Conservation (phyloP, 495 filamentous ascomycete species). For the Hypoxylon crocopeplum region DNA sequence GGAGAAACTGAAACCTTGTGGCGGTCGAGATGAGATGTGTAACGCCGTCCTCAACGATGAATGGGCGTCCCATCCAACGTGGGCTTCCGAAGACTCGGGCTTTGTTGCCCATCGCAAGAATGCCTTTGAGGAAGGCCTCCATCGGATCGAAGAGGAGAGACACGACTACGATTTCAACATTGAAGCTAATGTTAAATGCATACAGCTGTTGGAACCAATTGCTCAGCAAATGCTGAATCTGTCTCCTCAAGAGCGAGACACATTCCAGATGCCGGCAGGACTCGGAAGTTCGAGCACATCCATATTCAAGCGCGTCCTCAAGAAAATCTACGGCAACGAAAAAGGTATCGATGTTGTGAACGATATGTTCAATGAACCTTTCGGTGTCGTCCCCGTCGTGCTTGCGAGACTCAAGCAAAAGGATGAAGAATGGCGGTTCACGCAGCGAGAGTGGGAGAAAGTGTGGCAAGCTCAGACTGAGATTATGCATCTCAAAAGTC, state of each 20-base stretch:
- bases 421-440: constrained; percentile 94
- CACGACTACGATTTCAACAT: constrained; percentile 99
- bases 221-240: constrained; percentile 84
- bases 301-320: constrained; percentile 94
- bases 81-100: constrained; percentile 97
- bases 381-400: constrained; percentile 83
- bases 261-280: constrained; percentile 77
- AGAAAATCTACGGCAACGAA: constrained; percentile 95
- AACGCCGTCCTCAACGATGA: constrained; percentile 91
- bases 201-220: constrained; percentile 93
- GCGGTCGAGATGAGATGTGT: constrained; percentile 93
- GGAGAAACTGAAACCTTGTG: constrained; percentile 86
- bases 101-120: constrained; percentile 99
- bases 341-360: constrained; percentile 81
- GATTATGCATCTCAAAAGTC: constrained; percentile 88
- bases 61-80: constrained; percentile 98
- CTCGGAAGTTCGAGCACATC: constrained; percentile 93
- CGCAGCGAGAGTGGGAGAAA: constrained; percentile 98
- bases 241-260: constrained; percentile 69
- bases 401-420: constrained; percentile 89
- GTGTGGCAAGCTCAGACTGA: constrained; percentile 96
- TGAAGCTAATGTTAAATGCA: constrained; percentile 88
- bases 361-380: constrained; percentile 81
- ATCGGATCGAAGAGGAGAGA: constrained; percentile 96
- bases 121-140: constrained; percentile 86